Percentiles rank a stretch among this genome's conserved stretches.
Evolutionary conservation across 1,284 basidiomycete species (phyloP).

Genomic region (Ustilago hordei): DNA sequence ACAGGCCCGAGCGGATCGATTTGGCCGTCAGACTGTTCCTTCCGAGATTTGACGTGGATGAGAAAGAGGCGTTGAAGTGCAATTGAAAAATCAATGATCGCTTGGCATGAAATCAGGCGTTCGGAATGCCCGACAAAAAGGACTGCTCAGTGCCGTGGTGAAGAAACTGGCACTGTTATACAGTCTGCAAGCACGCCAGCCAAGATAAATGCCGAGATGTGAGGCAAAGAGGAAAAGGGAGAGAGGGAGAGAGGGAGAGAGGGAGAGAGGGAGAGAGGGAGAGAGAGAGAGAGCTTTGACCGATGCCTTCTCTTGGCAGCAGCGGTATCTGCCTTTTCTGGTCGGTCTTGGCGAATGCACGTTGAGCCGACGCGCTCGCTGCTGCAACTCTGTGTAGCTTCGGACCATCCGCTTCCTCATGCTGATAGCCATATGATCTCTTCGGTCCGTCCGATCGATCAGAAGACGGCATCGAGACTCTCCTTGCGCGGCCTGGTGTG

Average conservation of each 20-base stretch:
- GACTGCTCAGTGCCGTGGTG: not conserved
- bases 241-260: too few relatives aligned
- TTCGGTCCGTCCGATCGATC: not conserved
- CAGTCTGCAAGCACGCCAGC: not conserved
- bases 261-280: too few relatives aligned
- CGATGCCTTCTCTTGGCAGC: not conserved
- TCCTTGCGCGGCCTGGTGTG: not conserved
- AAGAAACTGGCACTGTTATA: not conserved
- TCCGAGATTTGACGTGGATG: not conserved
- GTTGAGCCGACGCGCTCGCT: not conserved
- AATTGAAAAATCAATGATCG: not conserved
- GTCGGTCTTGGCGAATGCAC: constrained; percentile 2
- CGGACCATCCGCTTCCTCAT: not conserved
- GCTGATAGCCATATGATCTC: not conserved
- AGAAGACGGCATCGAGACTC: not conserved
- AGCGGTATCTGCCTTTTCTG: not conserved
- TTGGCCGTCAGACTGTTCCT: constrained; percentile 1
- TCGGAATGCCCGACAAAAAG: constrained; percentile 1
- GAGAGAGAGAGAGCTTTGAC: not conserved
- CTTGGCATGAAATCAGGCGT: constrained; percentile 6
- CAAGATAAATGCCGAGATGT: constrained; percentile 4
- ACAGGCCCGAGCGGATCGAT: not conserved
- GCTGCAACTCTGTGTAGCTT: not conserved
- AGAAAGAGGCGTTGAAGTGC: not conserved
- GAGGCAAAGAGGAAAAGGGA: not conserved